Evolutionary conservation across 2,329 filamentous ascomycete species (phyloP), one percentile per base, ranked within the genome.

Genomic region (Ascochyta lentis): DNA sequence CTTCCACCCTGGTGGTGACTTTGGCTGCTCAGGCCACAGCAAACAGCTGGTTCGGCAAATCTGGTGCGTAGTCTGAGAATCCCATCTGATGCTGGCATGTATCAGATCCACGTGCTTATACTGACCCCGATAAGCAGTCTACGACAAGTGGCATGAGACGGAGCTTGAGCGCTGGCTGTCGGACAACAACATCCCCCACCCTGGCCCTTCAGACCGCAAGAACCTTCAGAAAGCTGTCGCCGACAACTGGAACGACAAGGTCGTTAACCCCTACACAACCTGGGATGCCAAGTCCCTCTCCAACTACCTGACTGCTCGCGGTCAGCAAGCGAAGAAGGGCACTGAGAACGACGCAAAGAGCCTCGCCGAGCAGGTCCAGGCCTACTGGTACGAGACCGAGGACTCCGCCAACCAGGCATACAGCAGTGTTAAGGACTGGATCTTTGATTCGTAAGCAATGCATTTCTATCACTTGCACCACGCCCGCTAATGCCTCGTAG

Each of bases 101-200:
- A 16, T 42, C 24, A 42, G 23, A 31, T 27, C 10, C 37, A 16
- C 12, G 24, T 45, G 38, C 60, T 49, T 39, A 48, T 52, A 57
- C 65, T 71, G 61, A 72, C 57, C 60, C 22, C 45, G 44, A 60
- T 56, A 56, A 65, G 44, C 71, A 96, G 94, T 89, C 15, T 98
- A 98, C 83, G 97, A 98, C 80, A 97, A 95, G 77, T 99, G 95
- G 95, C 94, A 98, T 70, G 89, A 98, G 82, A 96, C 91, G 22
- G 95, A 99, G 83, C 86, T 99, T 27, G 94, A 99, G 81, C 87
- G 93, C 70, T 99, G 95, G 95, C 87, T 99, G 45, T 90, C 90
- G 27, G 95, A 99, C 74, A 85, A 98, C 79, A 86, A 93, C 75
- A 83, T 99, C 54, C 92, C 94, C 9, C 92, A 97, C 76, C 92